phyloP scores from a whole-genome alignment of 2,329 filamentous ascomycete genomes.

The Penicillium sclerotiorum region DNA sequence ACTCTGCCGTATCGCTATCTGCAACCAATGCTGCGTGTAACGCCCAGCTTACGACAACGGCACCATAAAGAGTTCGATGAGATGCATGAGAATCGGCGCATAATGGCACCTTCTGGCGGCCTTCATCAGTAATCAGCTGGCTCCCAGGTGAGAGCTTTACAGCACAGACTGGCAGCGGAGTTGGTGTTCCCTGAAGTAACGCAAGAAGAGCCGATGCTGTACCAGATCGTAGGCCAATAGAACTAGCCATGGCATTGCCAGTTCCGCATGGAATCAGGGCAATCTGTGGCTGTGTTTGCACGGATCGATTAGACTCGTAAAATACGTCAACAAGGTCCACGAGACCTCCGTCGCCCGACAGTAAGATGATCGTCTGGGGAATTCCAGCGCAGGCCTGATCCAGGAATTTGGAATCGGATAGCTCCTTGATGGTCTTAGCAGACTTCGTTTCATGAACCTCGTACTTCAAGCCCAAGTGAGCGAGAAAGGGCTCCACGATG shows the following conservation, averaged over 20 bases:
- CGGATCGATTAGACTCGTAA: conserved; percentile 21
- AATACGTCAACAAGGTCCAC: conserved; percentile 79
- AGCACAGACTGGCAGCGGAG: conserved; percentile 63
- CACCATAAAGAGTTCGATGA: conserved; percentile 60
- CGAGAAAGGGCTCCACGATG: conserved; percentile 61
- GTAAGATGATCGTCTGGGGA: conserved; percentile 68
- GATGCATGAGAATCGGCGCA: conserved; percentile 27
- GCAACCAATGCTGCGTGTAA: conserved; percentile 87
- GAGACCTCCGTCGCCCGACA: conserved; percentile 86
- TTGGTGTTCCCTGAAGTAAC: conserved; percentile 60
- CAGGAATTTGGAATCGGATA: conserved; percentile 57
- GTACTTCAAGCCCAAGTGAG: conserved; percentile 53
- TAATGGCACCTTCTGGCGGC: conserved; percentile 43
- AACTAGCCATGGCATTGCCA: conserved; percentile 50
- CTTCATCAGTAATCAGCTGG: conserved; percentile 46
- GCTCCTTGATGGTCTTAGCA: conserved; percentile 63
- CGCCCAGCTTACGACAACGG: conserved; percentile 86
- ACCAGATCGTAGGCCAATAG: conserved; percentile 34
- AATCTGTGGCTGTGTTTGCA: conserved; percentile 57
- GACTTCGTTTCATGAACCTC: conserved; percentile 65
- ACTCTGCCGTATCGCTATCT: conserved; percentile 83
- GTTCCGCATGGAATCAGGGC: conserved; percentile 57
- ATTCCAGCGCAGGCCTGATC: conserved; percentile 51
- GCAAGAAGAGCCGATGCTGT: conserved; percentile 54
- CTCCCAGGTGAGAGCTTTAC: conserved; percentile 64